Conservation (phyloP, 164 flowering plant species). For the Aristolochia fimbriata region DNA sequence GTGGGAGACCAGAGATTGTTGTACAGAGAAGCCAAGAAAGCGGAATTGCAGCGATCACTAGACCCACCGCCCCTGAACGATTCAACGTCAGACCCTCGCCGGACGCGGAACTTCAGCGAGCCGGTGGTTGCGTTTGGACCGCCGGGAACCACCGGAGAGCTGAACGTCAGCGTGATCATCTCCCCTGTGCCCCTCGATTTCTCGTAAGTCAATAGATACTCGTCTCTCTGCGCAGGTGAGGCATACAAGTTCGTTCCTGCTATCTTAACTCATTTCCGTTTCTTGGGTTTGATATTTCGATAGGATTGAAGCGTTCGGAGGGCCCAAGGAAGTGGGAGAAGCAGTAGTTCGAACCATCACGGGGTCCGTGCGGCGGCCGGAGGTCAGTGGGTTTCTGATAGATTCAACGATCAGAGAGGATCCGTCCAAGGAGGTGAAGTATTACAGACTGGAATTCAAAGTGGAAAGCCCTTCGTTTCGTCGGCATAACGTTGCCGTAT, state of each 20-base stretch:
- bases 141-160: constrained; percentile 87
- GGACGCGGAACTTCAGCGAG: constrained; percentile 32
- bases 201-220: constrained; percentile 38
- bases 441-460: constrained; percentile 69
- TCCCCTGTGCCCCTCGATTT: constrained; percentile 70
- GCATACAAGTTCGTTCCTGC: background rate
- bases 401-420: constrained; percentile 50
- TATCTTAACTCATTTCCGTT: background rate
- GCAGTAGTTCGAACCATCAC: constrained; percentile 49
- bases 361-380: constrained; percentile 36
- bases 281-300: background rate
- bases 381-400: constrained; percentile 49
- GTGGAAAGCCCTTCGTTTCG: constrained; percentile 73
- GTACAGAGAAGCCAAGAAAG: constrained; percentile 60
- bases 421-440: constrained; percentile 31
- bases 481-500: constrained; percentile 75
- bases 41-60: constrained; percentile 52
- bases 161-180: constrained; percentile 87
- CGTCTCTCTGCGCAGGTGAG: too few species aligned
- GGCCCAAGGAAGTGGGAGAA: constrained; percentile 81
- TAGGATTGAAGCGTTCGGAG: constrained; percentile 91
- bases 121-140: constrained; percentile 87
- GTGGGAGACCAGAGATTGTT: constrained; percentile 80
- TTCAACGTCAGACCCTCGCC: constrained; percentile 22
- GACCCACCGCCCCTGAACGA: constrained; percentile 58